Base-by-base conservation (phyloP, 768 basidiomycete genomes). In the Termitomyces sp. region DNA sequence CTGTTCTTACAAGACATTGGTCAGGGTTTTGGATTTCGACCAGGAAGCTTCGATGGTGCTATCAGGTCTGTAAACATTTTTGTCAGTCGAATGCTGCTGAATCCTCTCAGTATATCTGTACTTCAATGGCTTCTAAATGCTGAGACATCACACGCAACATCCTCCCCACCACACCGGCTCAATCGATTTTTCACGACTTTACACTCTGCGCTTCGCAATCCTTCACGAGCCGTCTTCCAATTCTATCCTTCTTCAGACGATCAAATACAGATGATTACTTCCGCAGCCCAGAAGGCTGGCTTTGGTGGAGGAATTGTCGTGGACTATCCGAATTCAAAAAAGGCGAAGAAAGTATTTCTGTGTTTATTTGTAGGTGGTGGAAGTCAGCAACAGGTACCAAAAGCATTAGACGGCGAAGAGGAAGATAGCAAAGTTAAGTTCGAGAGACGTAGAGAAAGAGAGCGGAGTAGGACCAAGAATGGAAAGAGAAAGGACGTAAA, bases 191-290 rank as follows among this genome's bases (percentile, higher is more conserved):
- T 94, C 79, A 95, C 91, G 32, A 94, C 94, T 10, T 79, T 96
- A 27, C 89, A 95, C 71, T 90, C 94, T 2, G 82, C 89, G 10
- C 82, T 96, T 29, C 82, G 87, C 49, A 92, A 91, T 68, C 92
- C 92, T 11, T 88, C 92, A 0, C 83, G 94, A 32, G 94, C 90
- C 3, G 79, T 95, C 21, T 80, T 95, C 60, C 95, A 97, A 68
- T 98, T 99, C 71, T 99, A 99, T 70, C 97, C 97, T 8, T 89
- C 92, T 1, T 92, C 91, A 5, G 97, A 99, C 72, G 95, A 98
- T 67, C 97, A 99, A 73, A 88, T 98, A 65, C 91, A 92, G 63
- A 82, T 99, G 54, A 95, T 98, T 65, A 96, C 95, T 7, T 87
- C 87, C 2, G 87, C 87, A 61, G 97, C 97, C 3, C 93, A 94